Percentiles rank a stretch among this genome's conserved stretches.
phyloP scores from a whole-genome alignment of 257 asterid genomes.

The Solanum bulbocastanum region DNA sequence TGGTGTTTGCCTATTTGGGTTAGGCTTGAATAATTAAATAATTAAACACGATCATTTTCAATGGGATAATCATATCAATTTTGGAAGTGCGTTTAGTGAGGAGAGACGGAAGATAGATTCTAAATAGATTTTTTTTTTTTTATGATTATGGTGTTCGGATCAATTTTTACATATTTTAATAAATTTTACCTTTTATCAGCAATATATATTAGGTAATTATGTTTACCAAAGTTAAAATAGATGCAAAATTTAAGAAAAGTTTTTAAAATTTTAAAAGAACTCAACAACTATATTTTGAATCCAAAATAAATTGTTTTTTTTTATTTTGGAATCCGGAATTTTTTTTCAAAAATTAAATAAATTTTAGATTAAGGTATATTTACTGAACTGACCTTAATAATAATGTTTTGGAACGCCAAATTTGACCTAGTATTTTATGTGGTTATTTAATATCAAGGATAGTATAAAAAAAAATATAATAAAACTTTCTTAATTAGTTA shows the following conservation, averaged over 20 bases:
- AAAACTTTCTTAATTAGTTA: neutral
- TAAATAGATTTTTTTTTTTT: too few relatives aligned
- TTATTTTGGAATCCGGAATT: too few relatives aligned
- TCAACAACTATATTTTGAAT: neutral
- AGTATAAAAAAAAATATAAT: neutral
- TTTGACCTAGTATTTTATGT: neutral
- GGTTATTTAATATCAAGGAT: neutral
- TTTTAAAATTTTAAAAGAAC: neutral
- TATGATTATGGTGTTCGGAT: too few relatives aligned
- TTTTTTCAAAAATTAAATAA: neutral
- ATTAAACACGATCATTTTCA: neutral
- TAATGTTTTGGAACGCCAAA: neutral
- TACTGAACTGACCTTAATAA: neutral
- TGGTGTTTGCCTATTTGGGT: neutral
- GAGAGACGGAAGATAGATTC: neutral
- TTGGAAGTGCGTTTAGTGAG: neutral
- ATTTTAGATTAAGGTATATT: neutral
- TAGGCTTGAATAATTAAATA: neutral
- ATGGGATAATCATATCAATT: neutral
- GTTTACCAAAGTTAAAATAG: accelerated
- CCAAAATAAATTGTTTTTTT: too few relatives aligned
- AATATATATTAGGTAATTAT: accelerated
- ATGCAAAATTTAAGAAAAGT: too few relatives aligned
- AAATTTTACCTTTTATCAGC: too few relatives aligned
- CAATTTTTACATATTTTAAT: too few relatives aligned